Evolutionary conservation across 2,329 filamentous ascomycete species (phyloP), one percentile per base, ranked within the genome.

Genomic region (Xylaria polymorpha): DNA sequence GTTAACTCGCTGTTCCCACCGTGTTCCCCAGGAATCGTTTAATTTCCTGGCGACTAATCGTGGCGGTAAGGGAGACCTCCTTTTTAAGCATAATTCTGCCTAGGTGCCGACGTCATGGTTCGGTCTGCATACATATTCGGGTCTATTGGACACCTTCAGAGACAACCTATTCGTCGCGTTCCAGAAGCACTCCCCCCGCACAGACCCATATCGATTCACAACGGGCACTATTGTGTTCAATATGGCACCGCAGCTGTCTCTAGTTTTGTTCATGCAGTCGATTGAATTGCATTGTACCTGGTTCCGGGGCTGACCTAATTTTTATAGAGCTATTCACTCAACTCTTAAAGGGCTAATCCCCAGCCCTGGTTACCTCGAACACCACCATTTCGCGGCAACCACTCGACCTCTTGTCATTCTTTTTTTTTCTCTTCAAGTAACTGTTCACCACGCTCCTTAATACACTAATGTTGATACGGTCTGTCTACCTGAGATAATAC

Each of bases 1-100:
- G 86, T 89, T 89, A 86, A 82, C 85, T 89, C 87, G 87, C 87
- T 85, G 83, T 85, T 88, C 85, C 86, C 84, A 84, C 83, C 78
- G 78, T 78, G 80, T 71, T 71, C 48, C 78, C 82, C 80, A 83
- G 83, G 82, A 83, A 83, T 82, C 83, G 79, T 82, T 80, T 83
- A 82, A 83, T 82, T 80, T 83, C 79, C 79, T 79, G 80, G 80
- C 79, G 79, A 81, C 81, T 79, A 80, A 84, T 80, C 79, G 81
- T 84, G 82, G 82, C 82, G 84, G 86, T 88, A 88, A 87, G 87
- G 80, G 75, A 79, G 71, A 75, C 70, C 72, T 66, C 57, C 71
- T 74, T 73, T 74, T 72, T 69, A 71, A 68, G 70, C 73, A 73
- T 73, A 74, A 61, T 64, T 63, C n/a, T 20, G 29, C 58, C 53